These are phyloP conservation scores for Huntiella bhutanensis DNA, from an alignment of 2,329 filamentous ascomycete species.

Conservation along the genomic window DNA sequence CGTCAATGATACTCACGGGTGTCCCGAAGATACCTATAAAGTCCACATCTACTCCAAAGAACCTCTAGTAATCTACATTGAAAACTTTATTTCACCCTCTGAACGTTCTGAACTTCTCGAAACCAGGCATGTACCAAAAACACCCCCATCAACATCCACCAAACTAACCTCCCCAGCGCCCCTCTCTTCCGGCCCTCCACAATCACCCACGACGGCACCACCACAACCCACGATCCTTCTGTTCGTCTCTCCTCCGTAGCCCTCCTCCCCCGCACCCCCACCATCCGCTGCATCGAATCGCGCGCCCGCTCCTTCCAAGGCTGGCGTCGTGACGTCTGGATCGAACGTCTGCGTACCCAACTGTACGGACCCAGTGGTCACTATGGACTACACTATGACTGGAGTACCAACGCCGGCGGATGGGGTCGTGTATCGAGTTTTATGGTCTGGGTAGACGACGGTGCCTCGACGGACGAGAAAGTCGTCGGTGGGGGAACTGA, in stretches of 20 bases:
- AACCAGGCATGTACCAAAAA: slow-evolving; percentile 20
- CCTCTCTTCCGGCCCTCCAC: slow-evolving; percentile 26
- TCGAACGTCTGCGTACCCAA: slow-evolving; percentile 30
- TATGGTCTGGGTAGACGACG: slow-evolving; percentile 27
- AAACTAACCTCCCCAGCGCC: slow-evolving; percentile 16
- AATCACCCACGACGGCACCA: slow-evolving; percentile 19
- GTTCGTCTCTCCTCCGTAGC: slow-evolving; percentile 23
- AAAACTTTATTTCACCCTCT: slow-evolving; percentile 24
- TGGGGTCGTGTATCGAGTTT: slow-evolving; percentile 28
- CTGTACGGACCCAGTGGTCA: slow-evolving; percentile 25
- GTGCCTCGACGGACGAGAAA: slow-evolving; percentile 15
- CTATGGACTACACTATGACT: slow-evolving; percentile 32
- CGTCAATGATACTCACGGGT: slow-evolving; percentile 21
- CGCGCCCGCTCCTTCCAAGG: slow-evolving; percentile 29
- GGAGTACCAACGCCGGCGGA: slow-evolving; percentile 23
- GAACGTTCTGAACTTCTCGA: slow-evolving; percentile 25
- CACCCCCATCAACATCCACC: background rate
- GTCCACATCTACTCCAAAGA: slow-evolving; percentile 22
- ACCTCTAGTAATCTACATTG: slow-evolving; percentile 30
- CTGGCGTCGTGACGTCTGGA: slow-evolving; percentile 19
- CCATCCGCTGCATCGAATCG: slow-evolving; percentile 28
- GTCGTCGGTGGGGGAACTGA: slow-evolving; percentile 29
- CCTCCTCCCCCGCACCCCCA: slow-evolving; percentile 21
- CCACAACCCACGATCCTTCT: slow-evolving; percentile 22
- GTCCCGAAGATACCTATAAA: slow-evolving; percentile 24